A percentile compares a stretch with the other conserved stretches of the same genome.
phyloP scores from a whole-genome alignment of 2,329 filamentous ascomycete genomes.

The Arthrinium phaeospermum region DNA sequence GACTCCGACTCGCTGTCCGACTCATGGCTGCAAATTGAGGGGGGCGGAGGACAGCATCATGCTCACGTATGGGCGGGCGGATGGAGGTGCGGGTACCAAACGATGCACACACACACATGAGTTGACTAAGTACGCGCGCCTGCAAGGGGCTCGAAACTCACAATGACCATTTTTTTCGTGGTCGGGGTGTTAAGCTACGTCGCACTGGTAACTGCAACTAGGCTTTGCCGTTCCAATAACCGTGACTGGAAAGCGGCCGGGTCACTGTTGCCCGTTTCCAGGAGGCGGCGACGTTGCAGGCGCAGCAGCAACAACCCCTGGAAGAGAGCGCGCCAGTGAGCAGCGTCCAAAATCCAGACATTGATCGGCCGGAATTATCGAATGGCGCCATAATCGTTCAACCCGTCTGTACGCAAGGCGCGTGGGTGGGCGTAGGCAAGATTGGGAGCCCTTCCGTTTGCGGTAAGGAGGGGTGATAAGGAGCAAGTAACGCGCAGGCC shows the following conservation, averaged over 20 bases:
- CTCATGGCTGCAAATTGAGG: not conserved
- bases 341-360: not conserved
- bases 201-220: not conserved
- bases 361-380: constrained; percentile 3
- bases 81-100: not conserved
- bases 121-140: not conserved
- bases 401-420: not conserved
- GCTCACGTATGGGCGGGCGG: not conserved
- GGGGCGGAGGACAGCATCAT: constrained; percentile 7
- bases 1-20: not conserved
- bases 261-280: not conserved
- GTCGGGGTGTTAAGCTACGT: not conserved
- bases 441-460: not conserved
- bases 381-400: constrained; percentile 14
- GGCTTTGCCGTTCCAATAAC: not conserved
- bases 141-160: constrained; percentile 13
- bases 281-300: not conserved
- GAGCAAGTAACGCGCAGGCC: not conserved
- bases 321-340: not conserved
- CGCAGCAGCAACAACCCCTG: not conserved
- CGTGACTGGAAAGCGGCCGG: not conserved
- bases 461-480: constrained; percentile 10
- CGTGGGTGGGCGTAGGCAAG: constrained; percentile 8
- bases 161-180: not conserved
- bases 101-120: not conserved